phyloP scores from a whole-genome alignment of 345 rosid species.

The Turnera subulata region DNA sequence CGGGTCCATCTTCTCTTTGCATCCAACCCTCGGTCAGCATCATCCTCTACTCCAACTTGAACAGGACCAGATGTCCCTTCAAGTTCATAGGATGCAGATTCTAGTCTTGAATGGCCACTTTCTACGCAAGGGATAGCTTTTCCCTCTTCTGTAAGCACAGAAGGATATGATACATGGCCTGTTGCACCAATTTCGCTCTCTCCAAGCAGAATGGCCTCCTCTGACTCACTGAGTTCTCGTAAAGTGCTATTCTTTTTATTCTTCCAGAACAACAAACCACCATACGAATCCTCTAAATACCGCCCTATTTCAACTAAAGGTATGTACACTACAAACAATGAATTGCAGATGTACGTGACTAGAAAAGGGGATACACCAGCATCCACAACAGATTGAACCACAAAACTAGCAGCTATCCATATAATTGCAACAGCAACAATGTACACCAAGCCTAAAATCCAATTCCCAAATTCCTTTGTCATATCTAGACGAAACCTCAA shows the following conservation, averaged over 20 bases:
- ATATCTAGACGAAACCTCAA: constrained; percentile 31
- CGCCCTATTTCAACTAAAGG: constrained; percentile 74
- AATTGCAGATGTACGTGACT: constrained; percentile 89
- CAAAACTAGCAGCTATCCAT: constrained; percentile 95
- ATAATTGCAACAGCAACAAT: constrained; percentile 78
- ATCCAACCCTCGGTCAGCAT: constrained; percentile 41
- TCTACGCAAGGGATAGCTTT: constrained; percentile 26
- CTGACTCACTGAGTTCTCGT: constrained; percentile 51
- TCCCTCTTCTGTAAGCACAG: constrained; percentile 35
- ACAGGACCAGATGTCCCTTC: constrained; percentile 18
- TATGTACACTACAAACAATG: constrained; percentile 72
- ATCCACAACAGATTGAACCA: constrained; percentile 88
- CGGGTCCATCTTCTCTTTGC: constrained; percentile 88
- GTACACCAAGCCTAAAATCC: constrained; percentile 72
- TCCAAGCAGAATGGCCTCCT: constrained; percentile 62
- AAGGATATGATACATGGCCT: constrained; percentile 17
- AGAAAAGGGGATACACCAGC: constrained; percentile 90
- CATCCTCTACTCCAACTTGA: constrained; percentile 18
- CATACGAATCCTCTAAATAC: constrained; percentile 63
- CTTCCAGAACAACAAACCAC: constrained; percentile 65
- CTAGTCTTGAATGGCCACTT: constrained; percentile 28
- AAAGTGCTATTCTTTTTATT: constrained; percentile 34
- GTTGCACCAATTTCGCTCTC: constrained; percentile 32
- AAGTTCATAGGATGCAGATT: constrained; percentile 24
- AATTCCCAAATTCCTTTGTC: constrained; percentile 61